Base-by-base conservation (phyloP, 345 rosid genomes). In the Arabidopsis suecica region DNA sequence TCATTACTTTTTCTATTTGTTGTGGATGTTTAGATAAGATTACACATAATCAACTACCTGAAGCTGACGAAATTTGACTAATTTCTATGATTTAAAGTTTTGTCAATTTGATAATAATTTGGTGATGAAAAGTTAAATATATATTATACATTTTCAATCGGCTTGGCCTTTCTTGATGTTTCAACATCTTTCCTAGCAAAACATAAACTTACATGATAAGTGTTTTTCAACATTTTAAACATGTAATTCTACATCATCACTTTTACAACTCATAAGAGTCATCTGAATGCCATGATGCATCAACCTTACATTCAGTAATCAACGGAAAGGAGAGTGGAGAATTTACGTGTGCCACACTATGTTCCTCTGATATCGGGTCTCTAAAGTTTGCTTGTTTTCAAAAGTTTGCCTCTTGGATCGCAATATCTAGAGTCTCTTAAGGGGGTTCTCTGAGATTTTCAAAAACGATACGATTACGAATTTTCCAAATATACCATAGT, bases 91-190 rank as follows among this genome's bases (percentile, higher is more conserved):
- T 69, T 32, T 69, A 28, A 30, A 11, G 9, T 30, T 18, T 18
- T 20, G 64, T 69, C 65, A 68, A 69, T 42, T 44, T 18, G 12
- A 7, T 57, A 55, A 68, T 68, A 33, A 66, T 49, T 30, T 56
- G 32, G 42, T 55, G 12, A 69, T 55, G 25, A 25, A 54, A 38
- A 25, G 1, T 5, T 53, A 13, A 8, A 0, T 37, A 25, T 37
- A 25, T 62, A 38, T 38, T 51, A 67, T 67, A 37, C n/a, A n/a
- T n/a, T n/a, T n/a, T n/a, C n/a, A n/a, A n/a, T n/a, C 53, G 63
- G 63, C 63, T 68, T 68, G 51, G 16, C 30, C 62, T 28, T 54
- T 55, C 72, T 14, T 10, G 28, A 11, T 38, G 9, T 66, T 22
- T 51, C 30, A 23, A 9, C 48, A 34, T 36, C 48, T 16, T 33